Percentiles rank a stretch among this genome's conserved stretches.
Evolutionary conservation across 2,329 filamentous ascomycete species (phyloP).

Genomic region (Aspergillus glaucus): DNA sequence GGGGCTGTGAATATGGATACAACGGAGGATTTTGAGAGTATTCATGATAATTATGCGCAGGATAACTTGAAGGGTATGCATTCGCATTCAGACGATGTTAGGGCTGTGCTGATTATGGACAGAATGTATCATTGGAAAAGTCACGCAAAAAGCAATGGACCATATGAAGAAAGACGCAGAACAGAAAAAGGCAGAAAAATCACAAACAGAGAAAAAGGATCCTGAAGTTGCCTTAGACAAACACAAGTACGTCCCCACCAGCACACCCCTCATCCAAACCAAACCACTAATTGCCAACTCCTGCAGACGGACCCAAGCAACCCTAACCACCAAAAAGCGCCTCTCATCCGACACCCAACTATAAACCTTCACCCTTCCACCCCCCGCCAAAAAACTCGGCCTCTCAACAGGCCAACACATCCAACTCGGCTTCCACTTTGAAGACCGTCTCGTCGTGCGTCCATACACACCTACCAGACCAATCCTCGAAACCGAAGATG

Average conservation of each 20-base stretch:
- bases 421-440: conserved; percentile 48
- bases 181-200: conserved; percentile 33
- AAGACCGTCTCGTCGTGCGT: conserved; percentile 47
- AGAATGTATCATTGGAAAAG: conserved; percentile 47
- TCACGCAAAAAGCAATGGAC: conserved; percentile 45
- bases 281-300: too few relatives aligned
- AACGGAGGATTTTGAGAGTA: conserved; percentile 44
- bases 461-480: conserved; percentile 48
- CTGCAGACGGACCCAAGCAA: conserved; percentile 42
- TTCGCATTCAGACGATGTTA: conserved; percentile 33
- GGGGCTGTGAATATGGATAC: conserved; percentile 47
- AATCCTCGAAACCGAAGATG: conserved; percentile 32
- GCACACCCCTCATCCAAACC: not conserved
- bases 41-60: conserved; percentile 48
- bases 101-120: conserved; percentile 9
- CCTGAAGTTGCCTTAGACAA: conserved; percentile 35
- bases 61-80: conserved; percentile 44
- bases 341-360: conserved; percentile 35
- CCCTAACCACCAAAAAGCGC: conserved; percentile 33
- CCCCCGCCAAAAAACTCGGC: conserved; percentile 37
- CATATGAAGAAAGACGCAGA: conserved; percentile 44
- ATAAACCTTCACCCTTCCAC: conserved; percentile 20
- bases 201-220: conserved; percentile 30
- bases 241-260: conserved; percentile 7
- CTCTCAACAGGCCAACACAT: conserved; percentile 49